phyloP scores from a whole-genome alignment of 73 alveolate species.

The Paramecium pentaurelia region DNA sequence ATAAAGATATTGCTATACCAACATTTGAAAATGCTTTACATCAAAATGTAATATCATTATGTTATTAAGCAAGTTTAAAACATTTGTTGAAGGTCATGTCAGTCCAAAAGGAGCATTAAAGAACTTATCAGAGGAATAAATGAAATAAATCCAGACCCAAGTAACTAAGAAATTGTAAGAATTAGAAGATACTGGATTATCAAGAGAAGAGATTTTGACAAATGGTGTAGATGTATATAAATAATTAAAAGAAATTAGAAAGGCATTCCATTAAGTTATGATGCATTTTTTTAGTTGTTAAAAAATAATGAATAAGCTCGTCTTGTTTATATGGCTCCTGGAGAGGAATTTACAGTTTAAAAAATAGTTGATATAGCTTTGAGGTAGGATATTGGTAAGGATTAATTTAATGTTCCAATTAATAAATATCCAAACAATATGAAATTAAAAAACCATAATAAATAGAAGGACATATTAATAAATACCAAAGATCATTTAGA shows the following conservation, averaged over 20 bases:
- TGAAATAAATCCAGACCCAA: constrained; percentile 56
- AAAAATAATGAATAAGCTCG: constrained; percentile 73
- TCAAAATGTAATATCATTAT: background rate
- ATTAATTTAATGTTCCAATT: constrained; percentile 60
- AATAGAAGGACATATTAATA: constrained; percentile 53
- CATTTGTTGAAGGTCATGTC: constrained; percentile 67
- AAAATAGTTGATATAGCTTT: constrained; percentile 78
- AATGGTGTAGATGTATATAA: constrained; percentile 46
- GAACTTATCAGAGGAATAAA: constrained; percentile 61
- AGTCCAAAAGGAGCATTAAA: constrained; percentile 69
- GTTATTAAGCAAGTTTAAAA: constrained; percentile 18
- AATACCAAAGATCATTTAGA: constrained; percentile 47
- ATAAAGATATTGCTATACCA: background rate
- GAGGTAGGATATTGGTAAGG: constrained; percentile 75
- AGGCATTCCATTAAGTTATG: constrained; percentile 77
- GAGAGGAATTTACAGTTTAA: constrained; percentile 70
- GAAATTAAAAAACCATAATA: constrained; percentile 63
- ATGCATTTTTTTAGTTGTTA: constrained; percentile 77
- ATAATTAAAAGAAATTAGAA: background rate
- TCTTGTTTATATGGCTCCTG: constrained; percentile 71
- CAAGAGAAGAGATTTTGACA: constrained; percentile 75
- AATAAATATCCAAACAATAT: background rate
- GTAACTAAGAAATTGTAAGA: constrained; percentile 69
- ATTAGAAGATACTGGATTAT: constrained; percentile 79
- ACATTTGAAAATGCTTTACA: background rate